Conservation (phyloP, 129 eudicot species). For the Sambucus nigra region DNA sequence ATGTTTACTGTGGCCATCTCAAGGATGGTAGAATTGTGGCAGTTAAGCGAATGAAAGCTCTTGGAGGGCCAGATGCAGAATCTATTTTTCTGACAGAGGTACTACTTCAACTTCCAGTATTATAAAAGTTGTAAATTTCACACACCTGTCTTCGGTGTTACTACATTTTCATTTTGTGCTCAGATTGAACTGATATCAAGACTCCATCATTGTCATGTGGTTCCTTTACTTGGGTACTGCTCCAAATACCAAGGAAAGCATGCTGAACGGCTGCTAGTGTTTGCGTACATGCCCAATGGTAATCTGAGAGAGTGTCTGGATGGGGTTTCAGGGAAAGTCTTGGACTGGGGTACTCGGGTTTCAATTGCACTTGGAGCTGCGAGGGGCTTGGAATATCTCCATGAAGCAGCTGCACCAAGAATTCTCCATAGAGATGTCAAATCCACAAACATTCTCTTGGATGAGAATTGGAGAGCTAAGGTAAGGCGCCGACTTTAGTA, state of each 20-base stretch:
- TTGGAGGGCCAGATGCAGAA: constrained; percentile 58
- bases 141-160: neutral
- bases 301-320: constrained; percentile 78
- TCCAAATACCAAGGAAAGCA: constrained; percentile 53
- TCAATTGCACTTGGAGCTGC: constrained; percentile 97
- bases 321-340: constrained; percentile 43
- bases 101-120: constrained; percentile 5
- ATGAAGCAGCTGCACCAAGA: constrained; percentile 91
- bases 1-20: constrained; percentile 69
- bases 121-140: neutral
- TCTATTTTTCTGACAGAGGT: constrained; percentile 70
- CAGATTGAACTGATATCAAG: constrained; percentile 88
- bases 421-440: constrained; percentile 96
- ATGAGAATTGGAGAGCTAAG: constrained; percentile 89
- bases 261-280: constrained; percentile 69
- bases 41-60: constrained; percentile 64
- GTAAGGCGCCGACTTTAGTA: constrained; percentile 16
- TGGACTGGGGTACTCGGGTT: constrained; percentile 76
- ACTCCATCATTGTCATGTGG: constrained; percentile 91
- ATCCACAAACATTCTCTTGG: constrained; percentile 82
- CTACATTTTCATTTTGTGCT: neutral
- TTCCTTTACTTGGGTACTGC: constrained; percentile 89
- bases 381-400: constrained; percentile 92
- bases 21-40: constrained; percentile 81
- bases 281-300: constrained; percentile 68